A percentile compares a stretch with the other conserved stretches of the same genome.
Evolutionary conservation across 192 early-diverging fungal species (phyloP).

Genomic region (Chytriomyces confervae): DNA sequence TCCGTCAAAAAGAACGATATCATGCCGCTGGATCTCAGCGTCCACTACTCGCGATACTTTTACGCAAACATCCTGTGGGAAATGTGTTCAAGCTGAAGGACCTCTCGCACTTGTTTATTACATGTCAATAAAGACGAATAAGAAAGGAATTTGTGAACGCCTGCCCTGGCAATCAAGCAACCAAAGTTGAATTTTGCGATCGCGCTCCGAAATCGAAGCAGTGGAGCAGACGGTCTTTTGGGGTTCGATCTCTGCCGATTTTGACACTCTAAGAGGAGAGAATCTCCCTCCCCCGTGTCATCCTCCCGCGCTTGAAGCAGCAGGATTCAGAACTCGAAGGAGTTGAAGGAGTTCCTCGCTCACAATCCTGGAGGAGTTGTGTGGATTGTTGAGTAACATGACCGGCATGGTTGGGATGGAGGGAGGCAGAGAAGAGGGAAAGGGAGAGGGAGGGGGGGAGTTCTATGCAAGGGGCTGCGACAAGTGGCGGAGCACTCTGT

Average conservation of each 20-base stretch:
- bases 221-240: not conserved
- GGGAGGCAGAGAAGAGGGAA: not conserved
- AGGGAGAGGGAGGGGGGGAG: not conserved
- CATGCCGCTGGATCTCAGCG: conserved; percentile 5
- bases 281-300: not conserved
- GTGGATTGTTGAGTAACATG: conserved; percentile 26
- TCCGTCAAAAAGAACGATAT: conserved; percentile 26
- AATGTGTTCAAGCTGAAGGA: conserved; percentile 15
- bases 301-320: not conserved
- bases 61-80: conserved; percentile 34
- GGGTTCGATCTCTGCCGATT: conserved; percentile 9
- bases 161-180: conserved; percentile 12
- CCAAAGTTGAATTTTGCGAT: conserved; percentile 5
- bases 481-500: not conserved
- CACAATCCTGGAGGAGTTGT: conserved; percentile 4
- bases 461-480: not conserved
- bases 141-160: not conserved
- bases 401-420: not conserved
- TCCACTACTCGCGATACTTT: conserved; percentile 24
- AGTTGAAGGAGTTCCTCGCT: not conserved
- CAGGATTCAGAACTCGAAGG: not conserved
- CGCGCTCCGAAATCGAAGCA: conserved; percentile 13
- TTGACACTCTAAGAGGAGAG: conserved; percentile 15
- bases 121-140: conserved; percentile 2
- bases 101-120: not conserved